Base-by-base conservation (phyloP, 228 moss, liverwort and hornwort genomes). In the Sphagnum magellanicum region DNA sequence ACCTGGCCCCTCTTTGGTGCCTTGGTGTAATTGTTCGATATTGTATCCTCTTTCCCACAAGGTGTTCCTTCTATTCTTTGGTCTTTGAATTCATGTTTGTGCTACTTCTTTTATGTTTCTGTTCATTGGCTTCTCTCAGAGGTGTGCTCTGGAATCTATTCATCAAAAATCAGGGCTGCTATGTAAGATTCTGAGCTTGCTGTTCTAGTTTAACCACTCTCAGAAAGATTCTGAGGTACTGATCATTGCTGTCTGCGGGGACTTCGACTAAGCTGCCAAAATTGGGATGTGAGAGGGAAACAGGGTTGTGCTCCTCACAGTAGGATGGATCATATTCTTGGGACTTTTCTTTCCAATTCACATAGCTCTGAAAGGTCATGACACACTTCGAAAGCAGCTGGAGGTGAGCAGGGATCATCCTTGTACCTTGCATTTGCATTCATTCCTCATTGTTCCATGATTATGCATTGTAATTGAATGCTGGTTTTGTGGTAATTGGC, bases 311-410 rank as follows among this genome's bases (percentile, higher is more conserved):
- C 82, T 93, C 60, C 90, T 97, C 59, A 76, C 76, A 17, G 0
- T 89, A 5, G 93, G 97, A 72, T 97, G 97, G 97, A 81, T 90
- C 59, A 82, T 97, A 66, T 97, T 97, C 64, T 79, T 93, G n/a
- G 75, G 85, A 64, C 77, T 93, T 48, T 97, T 97, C 73, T 81
- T 93, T 75, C 93, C 91, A 10, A 52, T 93, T 63, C 93, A 97
- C 68, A 49, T 81, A 51, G 58, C 77, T 14, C 76, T 97, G 63
- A 93, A 88, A 73, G 77, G 82, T 51, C 83, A 89, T 49, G 88
- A 93, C 11, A 82, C 78, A 65, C 79, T 90, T 6, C 84, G 93
- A 69, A 71, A 82, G 59, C 88, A 83, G 78, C 74, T 97, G 46
- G 97, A 97, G 91, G 96, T 96, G 52, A 78, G 83, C 32, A 32